Conservation (phyloP, 768 basidiomycete species). For the Lactarius akahatsu region DNA sequence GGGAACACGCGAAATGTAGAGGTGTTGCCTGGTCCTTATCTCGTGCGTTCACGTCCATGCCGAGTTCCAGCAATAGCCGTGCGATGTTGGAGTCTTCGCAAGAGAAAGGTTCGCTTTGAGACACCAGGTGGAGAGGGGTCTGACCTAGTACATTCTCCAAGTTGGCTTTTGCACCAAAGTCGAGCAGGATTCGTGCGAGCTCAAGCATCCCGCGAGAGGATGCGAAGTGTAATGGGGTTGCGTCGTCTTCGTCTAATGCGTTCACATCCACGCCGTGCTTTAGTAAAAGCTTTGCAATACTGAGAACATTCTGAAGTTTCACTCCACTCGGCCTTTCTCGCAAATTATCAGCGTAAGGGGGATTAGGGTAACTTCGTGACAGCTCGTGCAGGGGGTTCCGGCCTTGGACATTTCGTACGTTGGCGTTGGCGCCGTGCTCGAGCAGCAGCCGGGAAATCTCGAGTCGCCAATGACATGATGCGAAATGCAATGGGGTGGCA, state of each 20-base stretch:
- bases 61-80: too few species aligned
- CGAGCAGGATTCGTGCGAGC: background rate
- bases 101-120: too few species aligned
- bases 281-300: background rate
- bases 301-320: background rate
- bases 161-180: background rate
- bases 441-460: background rate
- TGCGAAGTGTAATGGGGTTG: background rate
- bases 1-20: too few species aligned
- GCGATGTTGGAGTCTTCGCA: too few species aligned
- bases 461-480: background rate
- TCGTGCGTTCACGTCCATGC: too few species aligned
- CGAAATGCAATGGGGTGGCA: background rate
- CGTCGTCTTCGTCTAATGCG: background rate
- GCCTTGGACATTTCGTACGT: accelerated
- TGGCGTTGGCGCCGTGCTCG: background rate
- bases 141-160: background rate
- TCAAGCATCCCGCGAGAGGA: background rate
- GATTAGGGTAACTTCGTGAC: too few species aligned
- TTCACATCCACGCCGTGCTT: background rate
- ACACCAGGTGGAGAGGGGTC: background rate
- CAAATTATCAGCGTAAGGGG: too few species aligned
- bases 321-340: too few species aligned
- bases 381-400: background rate
- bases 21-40: too few species aligned